Evolutionary conservation across 768 basidiomycete genomes (phyloP), one percentile per base, ranked within the genome.

Genomic region (Boletales sp.): DNA sequence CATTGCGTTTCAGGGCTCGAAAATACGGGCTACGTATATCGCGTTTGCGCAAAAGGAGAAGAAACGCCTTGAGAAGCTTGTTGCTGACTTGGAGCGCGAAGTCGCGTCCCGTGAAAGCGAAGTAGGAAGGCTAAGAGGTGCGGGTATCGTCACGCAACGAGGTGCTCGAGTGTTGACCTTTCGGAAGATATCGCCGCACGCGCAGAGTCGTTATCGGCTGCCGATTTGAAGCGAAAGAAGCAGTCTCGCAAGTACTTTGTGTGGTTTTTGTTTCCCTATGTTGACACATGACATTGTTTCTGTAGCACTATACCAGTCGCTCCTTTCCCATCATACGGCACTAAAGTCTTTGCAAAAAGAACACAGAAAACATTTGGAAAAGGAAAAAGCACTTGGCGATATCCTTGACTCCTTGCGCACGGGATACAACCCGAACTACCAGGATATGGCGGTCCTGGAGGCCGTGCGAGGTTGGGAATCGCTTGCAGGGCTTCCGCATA

Each of bases 391-490:
- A 41, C 80, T 99, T 3, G 87, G 86, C 19, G 80, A 84, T n/a
- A 90, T 99, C 44, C 78, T 99, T 7, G 79, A 84, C 50, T 74
- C 84, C 28, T 80, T 99, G 11, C 80, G 90, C 18, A 79, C 81
- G 10, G 85, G 87, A 5, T 97, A 96, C 72, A 99, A 99, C 66
- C 95, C 95, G 14, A 99, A 99, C 67, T 97, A 97, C 70, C 94
- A 97, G 66, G 95, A 99, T 64, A 98, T 99, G 95, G 94, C 93
- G 2, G 95, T 98, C 42, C 80, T 96, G 28, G 94, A 95, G 58
- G 94, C 95, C 15, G 94, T 97, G 14, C 84, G 93, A 41, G 94
- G 94, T 13, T 98, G 90, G 85, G 90, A 93, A 64, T 83, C 78
- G 38, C 75, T 84, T 8, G 83, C 86, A 12, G 78, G 79, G 2